A percentile compares a stretch with the other conserved stretches of the same genome.
Conservation (phyloP, 441 rosid species). For the Populus hybrid region DNA sequence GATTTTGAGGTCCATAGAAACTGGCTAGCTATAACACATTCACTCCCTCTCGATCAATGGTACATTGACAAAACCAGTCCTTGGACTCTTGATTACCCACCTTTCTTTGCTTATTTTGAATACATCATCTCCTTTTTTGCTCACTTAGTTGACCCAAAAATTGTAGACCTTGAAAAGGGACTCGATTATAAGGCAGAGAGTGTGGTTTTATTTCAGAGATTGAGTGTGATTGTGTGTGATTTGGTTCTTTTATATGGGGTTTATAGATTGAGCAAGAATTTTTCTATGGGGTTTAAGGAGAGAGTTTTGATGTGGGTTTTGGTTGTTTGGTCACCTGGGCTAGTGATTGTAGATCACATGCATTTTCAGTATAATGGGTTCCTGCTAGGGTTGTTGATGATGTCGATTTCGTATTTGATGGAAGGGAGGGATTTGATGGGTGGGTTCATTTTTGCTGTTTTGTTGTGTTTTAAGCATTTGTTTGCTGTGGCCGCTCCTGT, state of each 20-base stretch:
- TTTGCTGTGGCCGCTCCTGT: slow-evolving; percentile 95
- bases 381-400: slow-evolving; percentile 65
- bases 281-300: slow-evolving; percentile 26
- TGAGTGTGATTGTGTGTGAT: slow-evolving; percentile 69
- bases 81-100: slow-evolving; percentile 99
- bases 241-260: slow-evolving; percentile 60
- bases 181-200: slow-evolving; percentile 47
- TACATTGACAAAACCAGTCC: slow-evolving; percentile 79
- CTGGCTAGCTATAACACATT: slow-evolving; percentile 85
- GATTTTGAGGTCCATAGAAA: slow-evolving; percentile 96
- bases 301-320: slow-evolving; percentile 51
- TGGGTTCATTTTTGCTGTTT: slow-evolving; percentile 68
- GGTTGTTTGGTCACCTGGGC: slow-evolving; percentile 83
- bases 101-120: slow-evolving; percentile 87
- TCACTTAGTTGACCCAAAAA: slow-evolving; percentile 52
- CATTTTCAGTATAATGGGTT: slow-evolving; percentile 98
- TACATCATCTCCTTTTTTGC: slow-evolving; percentile 67
- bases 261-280: slow-evolving; percentile 40
- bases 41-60: slow-evolving; percentile 85
- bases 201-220: slow-evolving; percentile 66
- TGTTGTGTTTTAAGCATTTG: slow-evolving; percentile 88
- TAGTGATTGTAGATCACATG: slow-evolving; percentile 79
- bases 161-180: slow-evolving; percentile 58
- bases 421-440: slow-evolving; percentile 84
- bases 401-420: slow-evolving; percentile 76